Evolutionary conservation across 1,139 yeast species (phyloP), one percentile per base, ranked within the genome.

Genomic region (Nakaseomyces delphensis): DNA sequence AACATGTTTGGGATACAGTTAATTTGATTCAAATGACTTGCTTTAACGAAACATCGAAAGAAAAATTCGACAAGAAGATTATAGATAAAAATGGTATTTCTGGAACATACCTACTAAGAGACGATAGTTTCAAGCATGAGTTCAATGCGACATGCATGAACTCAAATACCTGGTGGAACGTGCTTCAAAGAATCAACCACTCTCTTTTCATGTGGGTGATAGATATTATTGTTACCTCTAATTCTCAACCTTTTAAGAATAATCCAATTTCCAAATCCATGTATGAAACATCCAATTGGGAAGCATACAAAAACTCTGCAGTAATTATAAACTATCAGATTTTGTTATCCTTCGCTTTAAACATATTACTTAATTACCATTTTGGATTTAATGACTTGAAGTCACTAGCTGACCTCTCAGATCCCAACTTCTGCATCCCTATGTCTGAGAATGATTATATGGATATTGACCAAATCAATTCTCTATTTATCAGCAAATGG

Each of bases 381-480:
- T 71, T 68, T 55, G 78, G 78, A 0, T 73, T 73, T 60, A 64
- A 63, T 40, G 68, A 65, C 49, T 52, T 73, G 43, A 55, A 58
- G 31, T 54, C 57, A 8, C 48, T 68, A 40, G 50, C 59, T 3
- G 47, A 44, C 20, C 42, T 57, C 6, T 47, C 51, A 2, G 57
- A 53, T 32, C 36, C 44, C 13, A 44, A 46, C 3, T 58, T 54
- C 31, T 50, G 55, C 36, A 57, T 52, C 15, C 61, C 60, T 28
- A 46, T 53, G 28, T 48, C 56, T 25, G 39, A 52, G 47, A 54
- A 52, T 31, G 52, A 55, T 16, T 45, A 52, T 25, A 29, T 50
- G 9, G 59, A 55, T 39, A 47, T 43, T 16, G 49, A 45, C 7
- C 45, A 47, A 24, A 47, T 52, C 4, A 52, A 56, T 33, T 47